Percentiles rank a stretch among this genome's conserved stretches.
These are phyloP conservation scores for Ceratocystis ficicola DNA, from an alignment of 2,329 filamentous ascomycete genomes.

Conservation along the genomic window DNA sequence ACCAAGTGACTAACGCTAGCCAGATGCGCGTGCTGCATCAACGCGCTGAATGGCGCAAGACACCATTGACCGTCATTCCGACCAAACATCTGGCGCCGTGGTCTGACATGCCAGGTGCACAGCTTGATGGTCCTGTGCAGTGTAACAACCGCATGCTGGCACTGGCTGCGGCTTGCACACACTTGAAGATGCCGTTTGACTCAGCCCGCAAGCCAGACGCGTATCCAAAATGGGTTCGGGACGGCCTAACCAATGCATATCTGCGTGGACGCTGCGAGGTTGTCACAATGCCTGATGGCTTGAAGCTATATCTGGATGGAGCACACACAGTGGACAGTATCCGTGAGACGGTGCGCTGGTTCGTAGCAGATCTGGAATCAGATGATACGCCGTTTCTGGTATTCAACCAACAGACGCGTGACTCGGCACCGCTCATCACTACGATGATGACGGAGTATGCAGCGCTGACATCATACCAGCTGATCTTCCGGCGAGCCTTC, in stretches of 20 bases:
- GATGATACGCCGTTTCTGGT: constrained; percentile 45
- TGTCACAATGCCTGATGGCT: constrained; percentile 35
- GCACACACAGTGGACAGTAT: constrained; percentile 82
- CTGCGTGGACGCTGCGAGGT: constrained; percentile 70
- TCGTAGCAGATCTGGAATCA: constrained; percentile 39
- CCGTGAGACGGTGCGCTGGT: constrained; percentile 64
- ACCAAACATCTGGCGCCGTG: constrained; percentile 32
- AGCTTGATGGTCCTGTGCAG: constrained; percentile 42
- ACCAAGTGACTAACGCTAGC: constrained; percentile 27
- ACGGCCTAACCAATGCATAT: constrained; percentile 53
- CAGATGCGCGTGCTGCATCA: constrained; percentile 42
- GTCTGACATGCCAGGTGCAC: constrained; percentile 33
- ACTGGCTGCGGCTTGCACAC: constrained; percentile 43
- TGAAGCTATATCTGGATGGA: constrained; percentile 74
- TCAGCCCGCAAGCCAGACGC: neutral
- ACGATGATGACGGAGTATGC: constrained; percentile 48
- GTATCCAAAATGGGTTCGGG: constrained; percentile 38
- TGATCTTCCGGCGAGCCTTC: constrained; percentile 57
- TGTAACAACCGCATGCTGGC: constrained; percentile 49
- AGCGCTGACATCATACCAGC: constrained; percentile 29
- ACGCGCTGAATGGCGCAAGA: constrained; percentile 46
- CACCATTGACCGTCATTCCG: constrained; percentile 34
- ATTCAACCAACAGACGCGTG: constrained; percentile 86
- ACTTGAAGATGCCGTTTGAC: constrained; percentile 34
- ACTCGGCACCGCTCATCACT: constrained; percentile 54